Percentiles rank a stretch among this genome's conserved stretches.
phyloP scores from a whole-genome alignment of 192 early-diverging fungal genomes.

The Powellomyces hirtus region DNA sequence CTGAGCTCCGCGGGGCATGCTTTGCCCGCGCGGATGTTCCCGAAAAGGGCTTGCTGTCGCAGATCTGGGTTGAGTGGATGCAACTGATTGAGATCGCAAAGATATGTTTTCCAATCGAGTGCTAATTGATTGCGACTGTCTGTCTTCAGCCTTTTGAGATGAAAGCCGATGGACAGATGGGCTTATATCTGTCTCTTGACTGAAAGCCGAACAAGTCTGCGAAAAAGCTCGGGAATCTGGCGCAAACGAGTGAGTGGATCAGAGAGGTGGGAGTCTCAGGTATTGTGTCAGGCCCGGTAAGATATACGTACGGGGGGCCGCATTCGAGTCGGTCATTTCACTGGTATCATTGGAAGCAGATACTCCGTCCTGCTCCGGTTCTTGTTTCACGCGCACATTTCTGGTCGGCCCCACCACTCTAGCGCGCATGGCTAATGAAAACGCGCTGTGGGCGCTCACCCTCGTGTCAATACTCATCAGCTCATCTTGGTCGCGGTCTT shows the following conservation, averaged over 20 bases:
- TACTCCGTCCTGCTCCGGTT: neutral
- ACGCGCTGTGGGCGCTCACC: conserved; percentile 21
- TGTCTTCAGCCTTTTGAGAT: neutral
- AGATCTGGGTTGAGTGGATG: neutral
- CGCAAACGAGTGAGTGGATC: too few species aligned
- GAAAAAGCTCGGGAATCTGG: too few species aligned
- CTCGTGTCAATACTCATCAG: conserved; percentile 11
- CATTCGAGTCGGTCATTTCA: neutral
- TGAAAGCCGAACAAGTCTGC: too few species aligned
- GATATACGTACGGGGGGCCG: neutral
- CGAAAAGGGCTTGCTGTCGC: neutral
- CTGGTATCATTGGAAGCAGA: neutral
- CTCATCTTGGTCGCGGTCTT: conserved; percentile 5
- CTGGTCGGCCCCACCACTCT: neutral
- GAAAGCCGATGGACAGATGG: too few species aligned
- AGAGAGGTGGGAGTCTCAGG: too few species aligned
- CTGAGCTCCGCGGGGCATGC: too few species aligned
- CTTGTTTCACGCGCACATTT: neutral
- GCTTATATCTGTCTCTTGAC: too few species aligned
- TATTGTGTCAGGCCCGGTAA: neutral
- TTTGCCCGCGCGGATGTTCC: neutral
- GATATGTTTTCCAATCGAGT: neutral
- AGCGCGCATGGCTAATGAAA: conserved; percentile 14
- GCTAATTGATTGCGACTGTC: neutral
- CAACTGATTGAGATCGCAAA: neutral